Evolutionary conservation across 2,329 filamentous ascomycete species (phyloP), one percentile per base, ranked within the genome.

Genomic region (Fusarium sp.): DNA sequence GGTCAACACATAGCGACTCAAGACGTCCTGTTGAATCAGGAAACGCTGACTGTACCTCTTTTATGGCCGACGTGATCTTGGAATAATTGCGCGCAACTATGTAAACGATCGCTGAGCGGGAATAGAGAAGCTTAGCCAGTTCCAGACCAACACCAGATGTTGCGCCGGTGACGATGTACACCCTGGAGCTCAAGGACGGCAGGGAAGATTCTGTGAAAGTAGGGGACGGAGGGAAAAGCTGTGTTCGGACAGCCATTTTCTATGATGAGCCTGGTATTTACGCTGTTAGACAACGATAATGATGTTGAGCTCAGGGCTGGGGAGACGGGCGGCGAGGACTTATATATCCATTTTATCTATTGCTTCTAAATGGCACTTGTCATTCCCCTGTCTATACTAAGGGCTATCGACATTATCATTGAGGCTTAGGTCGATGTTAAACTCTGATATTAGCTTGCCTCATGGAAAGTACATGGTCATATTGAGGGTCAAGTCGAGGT

Each of bases 81-180:
- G 59, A 29, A 25, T 44, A 12, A 19, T 42, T 73, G 25, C 73
- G 49, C 21, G 70, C 62, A 21, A 70, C 70, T 21, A 73, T 51
- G 18, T 75, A 75, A 9, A 73, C 37, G 16, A 48, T 65, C 10
- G 60, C 72, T n/a, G 60, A 69, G 16, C 52, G 52, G 0, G 60
- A 75, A 58, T 72, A 75, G 19, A 73, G 60, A 8, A 75, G 72
- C 35, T 75, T 75, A 15, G 72, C 55, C 5, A 75, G 55, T 29
- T 75, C 67, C 11, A 72, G 46, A 9, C 70, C 72, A 41, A 75
- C 63, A 10, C 59, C 69, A 19, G 71, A 73, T 25, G 73, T 73
- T 51, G 70, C 69, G 23, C 73, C 66, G 5, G 73, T 75, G 39
- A 74, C 56, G 44, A 76, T 72, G 59, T 72, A 74, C 27, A 72